These are phyloP conservation scores for Hypocrella siamensis DNA, from an alignment of 2,329 filamentous ascomycete species.

Conservation along the genomic window DNA sequence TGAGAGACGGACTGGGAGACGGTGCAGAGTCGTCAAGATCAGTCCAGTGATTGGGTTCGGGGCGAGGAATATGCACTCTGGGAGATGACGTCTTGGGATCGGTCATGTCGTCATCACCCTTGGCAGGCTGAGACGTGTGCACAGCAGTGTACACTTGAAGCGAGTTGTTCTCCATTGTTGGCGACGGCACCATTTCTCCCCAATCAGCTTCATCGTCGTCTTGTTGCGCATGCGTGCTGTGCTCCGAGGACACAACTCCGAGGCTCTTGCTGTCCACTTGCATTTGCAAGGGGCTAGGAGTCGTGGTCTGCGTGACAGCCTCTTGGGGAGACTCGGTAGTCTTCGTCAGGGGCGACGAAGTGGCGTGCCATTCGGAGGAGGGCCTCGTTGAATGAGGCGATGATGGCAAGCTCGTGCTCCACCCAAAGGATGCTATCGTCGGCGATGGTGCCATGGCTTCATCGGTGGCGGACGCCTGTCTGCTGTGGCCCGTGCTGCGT, in stretches of 20 bases:
- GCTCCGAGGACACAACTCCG: neutral
- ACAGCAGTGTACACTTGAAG: neutral
- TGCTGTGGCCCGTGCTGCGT: constrained; percentile 2
- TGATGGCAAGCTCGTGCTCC: constrained; percentile 4
- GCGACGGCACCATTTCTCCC: constrained; percentile 40
- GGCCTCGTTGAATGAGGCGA: constrained; percentile 3
- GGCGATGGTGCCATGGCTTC: constrained; percentile 11
- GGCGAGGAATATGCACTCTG: no score
- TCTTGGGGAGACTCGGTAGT: no score
- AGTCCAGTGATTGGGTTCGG: no score
- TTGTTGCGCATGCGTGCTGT: constrained; percentile 1
- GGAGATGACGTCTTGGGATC: no score
- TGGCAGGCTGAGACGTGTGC: neutral
- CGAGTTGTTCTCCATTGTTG: constrained; percentile 6
- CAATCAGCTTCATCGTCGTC: constrained; percentile 38
- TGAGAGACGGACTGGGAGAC: no score
- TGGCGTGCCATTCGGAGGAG: neutral
- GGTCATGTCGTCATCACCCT: no score
- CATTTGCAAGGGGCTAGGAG: no score
- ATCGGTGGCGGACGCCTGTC: constrained; percentile 10
- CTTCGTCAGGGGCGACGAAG: neutral
- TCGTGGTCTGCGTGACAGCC: no score
- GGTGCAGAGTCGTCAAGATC: no score
- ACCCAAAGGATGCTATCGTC: constrained; percentile 13
- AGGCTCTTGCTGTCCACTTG: neutral